These are phyloP conservation scores for Andrographis paniculata DNA, from an alignment of 305 asterid species.

Conservation along the genomic window DNA sequence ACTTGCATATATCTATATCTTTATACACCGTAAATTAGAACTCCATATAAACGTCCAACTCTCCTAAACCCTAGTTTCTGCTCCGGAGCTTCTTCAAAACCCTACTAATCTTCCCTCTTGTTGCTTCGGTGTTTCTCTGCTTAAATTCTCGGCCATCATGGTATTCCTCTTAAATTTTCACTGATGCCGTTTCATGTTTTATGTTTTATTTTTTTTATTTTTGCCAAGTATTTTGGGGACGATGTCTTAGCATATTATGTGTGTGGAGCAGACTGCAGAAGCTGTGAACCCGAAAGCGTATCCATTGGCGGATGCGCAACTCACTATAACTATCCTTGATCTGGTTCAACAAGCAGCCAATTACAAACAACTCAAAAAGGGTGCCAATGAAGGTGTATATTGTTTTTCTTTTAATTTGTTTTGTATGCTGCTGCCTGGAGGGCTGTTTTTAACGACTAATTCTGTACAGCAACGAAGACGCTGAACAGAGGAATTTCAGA, in stretches of 20 bases:
- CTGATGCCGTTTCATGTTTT: background rate
- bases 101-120: slow-evolving; percentile 13
- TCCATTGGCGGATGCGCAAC: slow-evolving; percentile 45
- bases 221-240: background rate
- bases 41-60: background rate
- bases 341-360: slow-evolving; percentile 42
- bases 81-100: slow-evolving; percentile 13
- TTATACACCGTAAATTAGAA: background rate
- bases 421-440: background rate
- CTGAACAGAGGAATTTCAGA: slow-evolving; percentile 67
- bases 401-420: background rate
- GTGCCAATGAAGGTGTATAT: slow-evolving; percentile 39
- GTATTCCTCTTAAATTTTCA: slow-evolving; percentile 12
- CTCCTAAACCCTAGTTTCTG: slow-evolving; percentile 25
- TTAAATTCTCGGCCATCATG: slow-evolving; percentile 21
- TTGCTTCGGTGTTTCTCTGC: slow-evolving; percentile 3
- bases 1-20: background rate
- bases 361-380: slow-evolving; percentile 42
- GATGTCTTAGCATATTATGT: background rate
- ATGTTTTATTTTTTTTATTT: background rate
- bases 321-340: slow-evolving; percentile 34
- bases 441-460: slow-evolving; percentile 1
- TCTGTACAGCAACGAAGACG: slow-evolving; percentile 57
- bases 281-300: slow-evolving; percentile 47
- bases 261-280: slow-evolving; percentile 27